Evolutionary conservation across 495 filamentous ascomycete species (phyloP), one percentile per base, ranked within the genome.

Genomic region (Penicillium simplicissimum): DNA sequence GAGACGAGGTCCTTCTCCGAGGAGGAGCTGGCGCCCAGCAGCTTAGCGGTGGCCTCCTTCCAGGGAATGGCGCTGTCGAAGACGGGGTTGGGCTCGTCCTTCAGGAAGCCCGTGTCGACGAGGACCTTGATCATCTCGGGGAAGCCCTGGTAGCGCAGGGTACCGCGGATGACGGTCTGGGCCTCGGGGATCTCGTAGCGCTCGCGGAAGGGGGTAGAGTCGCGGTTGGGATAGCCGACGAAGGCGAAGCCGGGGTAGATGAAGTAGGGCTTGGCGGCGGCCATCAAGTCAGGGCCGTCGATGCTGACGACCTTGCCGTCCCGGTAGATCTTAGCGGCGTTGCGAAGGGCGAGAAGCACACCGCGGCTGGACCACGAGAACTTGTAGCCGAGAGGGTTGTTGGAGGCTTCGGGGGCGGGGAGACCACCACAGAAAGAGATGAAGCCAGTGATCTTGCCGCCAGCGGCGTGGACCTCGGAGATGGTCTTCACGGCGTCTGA

Each of bases 361-460:
- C 95, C 95, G 54, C 95, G 86, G 59, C 87, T 85, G 37, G 84
- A 89, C 88, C 90, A 94, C 14, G 88, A 90, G 84, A 97, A 97
- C 79, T 97, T 97, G 84, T 96, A 98, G 40, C 95, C 94, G 23
- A 97, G 82, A 31, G 95, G 94, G 80, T 97, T 97, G 74, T 88
- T 88, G 11, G 90, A 92, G 76, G 82, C 81, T 75, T 96, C 93
- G 34, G 91, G 90, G 54, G 90, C 87, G 11, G 89, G 89, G 0
- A 94, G 83, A 52, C 94, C 95, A 68, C 95, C 92, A 63, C 96
- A 98, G 82, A 91, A 97, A 19, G 87, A 91, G 28, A 90, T 71
- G 83, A 98, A 97, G 37, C 81, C 82, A 21, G 83, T 78, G 76
- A 98, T 87, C 82, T 94, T 95, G 68, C 94, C 95, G 53, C 93